Percentiles rank a stretch among this genome's conserved stretches.
Conservation (phyloP, 371 early-diverging fungal genomes). For the Amoeboradix gromovi region DNA sequence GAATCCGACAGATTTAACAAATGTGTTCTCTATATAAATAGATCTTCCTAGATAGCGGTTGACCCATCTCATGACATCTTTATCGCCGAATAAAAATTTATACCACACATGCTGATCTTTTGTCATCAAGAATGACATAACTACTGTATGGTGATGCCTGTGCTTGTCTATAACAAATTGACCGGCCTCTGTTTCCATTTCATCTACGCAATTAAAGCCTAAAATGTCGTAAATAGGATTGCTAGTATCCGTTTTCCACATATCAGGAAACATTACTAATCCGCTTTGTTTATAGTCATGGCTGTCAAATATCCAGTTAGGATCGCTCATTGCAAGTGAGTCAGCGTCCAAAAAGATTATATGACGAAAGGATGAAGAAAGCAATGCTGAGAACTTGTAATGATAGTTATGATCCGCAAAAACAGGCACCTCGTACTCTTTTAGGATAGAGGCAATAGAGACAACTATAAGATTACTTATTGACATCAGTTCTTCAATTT, state of each 20-base stretch:
- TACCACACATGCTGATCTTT: not conserved
- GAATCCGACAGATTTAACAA: too few relatives aligned
- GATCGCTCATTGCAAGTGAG: conserved; percentile 14
- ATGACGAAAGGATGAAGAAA: conserved; percentile 16
- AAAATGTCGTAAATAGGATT: not conserved
- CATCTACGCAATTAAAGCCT: not conserved
- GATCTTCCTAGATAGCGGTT: too few relatives aligned
- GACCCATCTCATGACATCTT: not conserved
- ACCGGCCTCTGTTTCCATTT: not conserved
- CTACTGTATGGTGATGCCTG: not conserved
- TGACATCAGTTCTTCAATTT: not conserved
- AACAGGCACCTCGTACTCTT: not conserved
- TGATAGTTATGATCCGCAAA: conserved; percentile 1
- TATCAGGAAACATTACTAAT: conserved; percentile 25
- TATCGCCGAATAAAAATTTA: not conserved
- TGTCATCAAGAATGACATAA: not conserved
- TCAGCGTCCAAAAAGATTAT: conserved; percentile 24
- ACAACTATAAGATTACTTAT: not conserved
- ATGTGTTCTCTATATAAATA: too few relatives aligned
- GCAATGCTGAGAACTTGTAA: conserved; percentile 18
- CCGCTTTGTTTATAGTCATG: conserved; percentile 14
- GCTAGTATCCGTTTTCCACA: conserved; percentile 7
- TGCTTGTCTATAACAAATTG: not conserved
- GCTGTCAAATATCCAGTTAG: conserved; percentile 16
- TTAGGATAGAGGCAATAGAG: not conserved